A percentile compares a stretch with the other conserved stretches of the same genome.
These are phyloP conservation scores for Acanthamoeba sp. DNA, from an alignment of 208 protist species.

Conservation along the genomic window DNA sequence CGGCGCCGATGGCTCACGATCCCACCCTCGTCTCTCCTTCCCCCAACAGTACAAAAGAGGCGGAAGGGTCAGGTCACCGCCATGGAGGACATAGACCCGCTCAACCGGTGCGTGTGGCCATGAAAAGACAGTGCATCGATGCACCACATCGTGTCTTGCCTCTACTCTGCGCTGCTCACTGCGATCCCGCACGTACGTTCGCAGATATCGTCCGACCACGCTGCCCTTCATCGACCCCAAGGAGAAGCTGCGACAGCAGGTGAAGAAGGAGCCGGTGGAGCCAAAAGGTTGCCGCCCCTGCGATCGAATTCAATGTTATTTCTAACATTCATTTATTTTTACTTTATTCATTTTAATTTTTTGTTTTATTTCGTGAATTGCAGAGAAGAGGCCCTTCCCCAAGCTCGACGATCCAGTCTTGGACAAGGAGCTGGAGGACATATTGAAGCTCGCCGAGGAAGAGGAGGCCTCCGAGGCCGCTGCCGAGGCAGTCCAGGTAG, in stretches of 20 bases:
- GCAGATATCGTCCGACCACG: constrained; percentile 49
- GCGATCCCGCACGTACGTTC: too few species aligned
- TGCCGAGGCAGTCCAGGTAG: background rate
- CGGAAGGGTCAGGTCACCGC: constrained; percentile 55
- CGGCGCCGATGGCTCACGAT: background rate
- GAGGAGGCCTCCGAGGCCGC: too few species aligned
- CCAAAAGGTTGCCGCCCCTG: background rate
- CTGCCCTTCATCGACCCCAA: constrained; percentile 49
- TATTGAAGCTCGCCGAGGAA: too few species aligned
- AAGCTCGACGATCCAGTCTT: background rate
- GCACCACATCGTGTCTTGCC: too few species aligned
- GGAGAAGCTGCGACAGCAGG: constrained; percentile 30
- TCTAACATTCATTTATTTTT: background rate
- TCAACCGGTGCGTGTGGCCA: background rate
- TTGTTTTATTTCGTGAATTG: background rate
- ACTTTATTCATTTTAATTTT: background rate
- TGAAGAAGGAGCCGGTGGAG: background rate
- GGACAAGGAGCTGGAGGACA: too few species aligned
- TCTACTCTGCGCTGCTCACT: too few species aligned
- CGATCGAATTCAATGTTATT: background rate
- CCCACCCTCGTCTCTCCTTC: background rate
- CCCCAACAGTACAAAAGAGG: constrained; percentile 12
- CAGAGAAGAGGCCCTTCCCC: background rate
- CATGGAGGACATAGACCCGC: constrained; percentile 63
- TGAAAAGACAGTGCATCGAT: too few species aligned